phyloP scores from a whole-genome alignment of 2,329 filamentous ascomycete genomes.

The Tolypocladium paradoxum region DNA sequence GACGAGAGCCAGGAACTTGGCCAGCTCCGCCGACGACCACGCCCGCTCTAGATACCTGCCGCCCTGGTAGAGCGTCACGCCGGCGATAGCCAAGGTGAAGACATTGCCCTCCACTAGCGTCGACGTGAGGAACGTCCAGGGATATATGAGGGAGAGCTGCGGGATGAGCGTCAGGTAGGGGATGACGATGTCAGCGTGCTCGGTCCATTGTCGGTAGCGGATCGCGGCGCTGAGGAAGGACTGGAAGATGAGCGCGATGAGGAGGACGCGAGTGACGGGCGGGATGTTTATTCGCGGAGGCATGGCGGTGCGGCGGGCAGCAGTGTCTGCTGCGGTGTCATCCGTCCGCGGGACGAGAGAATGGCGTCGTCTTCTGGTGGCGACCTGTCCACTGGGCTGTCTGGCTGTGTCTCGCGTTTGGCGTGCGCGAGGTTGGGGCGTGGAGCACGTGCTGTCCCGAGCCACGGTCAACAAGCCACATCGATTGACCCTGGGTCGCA shows the following conservation, averaged over 20 bases:
- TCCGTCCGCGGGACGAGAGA: not conserved
- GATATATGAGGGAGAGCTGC: constrained; percentile 71
- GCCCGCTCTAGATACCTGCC: constrained; percentile 92
- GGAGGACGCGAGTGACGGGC: constrained; percentile 73
- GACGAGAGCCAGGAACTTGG: constrained; percentile 74
- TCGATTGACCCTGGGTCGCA: not conserved
- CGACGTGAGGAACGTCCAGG: constrained; percentile 83
- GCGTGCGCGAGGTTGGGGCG: not conserved
- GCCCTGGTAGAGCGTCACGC: constrained; percentile 75
- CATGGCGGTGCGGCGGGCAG: constrained; percentile 37
- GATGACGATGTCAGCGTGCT: constrained; percentile 55
- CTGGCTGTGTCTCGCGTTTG: not conserved
- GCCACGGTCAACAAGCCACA: not conserved
- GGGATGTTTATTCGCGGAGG: constrained; percentile 82
- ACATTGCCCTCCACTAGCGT: constrained; percentile 90
- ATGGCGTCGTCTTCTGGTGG: not conserved
- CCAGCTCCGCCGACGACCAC: constrained; percentile 87
- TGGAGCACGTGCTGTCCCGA: not conserved
- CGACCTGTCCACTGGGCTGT: not conserved
- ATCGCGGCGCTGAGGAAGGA: constrained; percentile 75
- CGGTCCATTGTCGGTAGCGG: constrained; percentile 59
- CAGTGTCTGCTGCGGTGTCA: not conserved
- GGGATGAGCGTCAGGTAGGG: constrained; percentile 86
- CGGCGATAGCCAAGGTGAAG: constrained; percentile 70
- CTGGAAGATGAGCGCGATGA: constrained; percentile 64